Evolutionary conservation across 2,329 filamentous ascomycete species (phyloP).

Genomic region (Aspergillus pseudoviridinutans): DNA sequence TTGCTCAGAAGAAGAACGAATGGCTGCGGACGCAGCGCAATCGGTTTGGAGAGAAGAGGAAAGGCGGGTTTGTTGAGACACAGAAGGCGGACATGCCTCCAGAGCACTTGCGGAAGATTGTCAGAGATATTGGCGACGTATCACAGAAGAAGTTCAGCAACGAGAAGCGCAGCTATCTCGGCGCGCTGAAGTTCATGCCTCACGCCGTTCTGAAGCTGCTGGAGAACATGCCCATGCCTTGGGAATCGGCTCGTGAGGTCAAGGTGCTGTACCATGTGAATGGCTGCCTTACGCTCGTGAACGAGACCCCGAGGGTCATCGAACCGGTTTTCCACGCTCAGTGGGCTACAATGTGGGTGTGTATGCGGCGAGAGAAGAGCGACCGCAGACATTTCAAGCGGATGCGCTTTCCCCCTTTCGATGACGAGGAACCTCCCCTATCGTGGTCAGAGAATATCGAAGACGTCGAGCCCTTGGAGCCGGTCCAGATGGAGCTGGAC

Average conservation of each 20-base stretch:
- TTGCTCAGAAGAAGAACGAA: constrained; percentile 98
- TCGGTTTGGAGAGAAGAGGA: constrained; percentile 94
- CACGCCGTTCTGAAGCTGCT: constrained; percentile 94
- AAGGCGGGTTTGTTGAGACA: constrained; percentile 93
- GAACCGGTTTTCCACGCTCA: constrained; percentile 97
- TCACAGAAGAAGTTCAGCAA: constrained; percentile 99
- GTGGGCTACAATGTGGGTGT: constrained; percentile 99
- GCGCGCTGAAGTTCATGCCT: constrained; percentile 98
- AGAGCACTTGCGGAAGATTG: constrained; percentile 96
- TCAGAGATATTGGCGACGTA: constrained; percentile 97
- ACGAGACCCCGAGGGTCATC: constrained; percentile 93
- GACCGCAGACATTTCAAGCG: constrained; percentile 95
- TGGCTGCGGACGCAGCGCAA: constrained; percentile 90
- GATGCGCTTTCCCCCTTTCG: constrained; percentile 98
- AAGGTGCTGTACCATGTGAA: constrained; percentile 99
- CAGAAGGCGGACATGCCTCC: constrained; percentile 99
- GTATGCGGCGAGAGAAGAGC: constrained; percentile 96
- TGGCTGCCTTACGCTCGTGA: constrained; percentile 92
- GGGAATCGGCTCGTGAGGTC: constrained; percentile 93
- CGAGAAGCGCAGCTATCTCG: constrained; percentile 96
- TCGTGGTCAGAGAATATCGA: constrained; percentile 99
- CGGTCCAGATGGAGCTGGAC: constrained; percentile 97
- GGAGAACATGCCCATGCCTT: constrained; percentile 99
- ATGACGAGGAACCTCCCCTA: constrained; percentile 94
- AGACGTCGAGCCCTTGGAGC: constrained; percentile 93